Percentiles rank a stretch among this genome's conserved stretches.
Evolutionary conservation across 1,284 basidiomycete genomes (phyloP).

Genomic region (Ceratobasidium sp.): DNA sequence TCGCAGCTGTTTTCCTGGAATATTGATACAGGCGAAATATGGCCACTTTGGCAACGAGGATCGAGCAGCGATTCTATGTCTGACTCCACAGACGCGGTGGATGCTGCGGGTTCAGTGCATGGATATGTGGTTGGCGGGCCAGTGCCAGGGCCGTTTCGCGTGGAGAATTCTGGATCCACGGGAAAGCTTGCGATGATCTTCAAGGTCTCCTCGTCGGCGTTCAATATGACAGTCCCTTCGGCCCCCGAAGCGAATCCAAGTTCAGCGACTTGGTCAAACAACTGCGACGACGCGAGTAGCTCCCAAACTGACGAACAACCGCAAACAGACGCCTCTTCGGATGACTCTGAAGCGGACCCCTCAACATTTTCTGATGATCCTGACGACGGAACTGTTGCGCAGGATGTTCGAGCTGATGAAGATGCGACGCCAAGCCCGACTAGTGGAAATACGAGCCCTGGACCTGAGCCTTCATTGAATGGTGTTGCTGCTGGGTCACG

Average conservation of each 20-base stretch:
- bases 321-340: background rate
- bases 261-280: background rate
- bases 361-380: background rate
- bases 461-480: background rate
- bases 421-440: background rate
- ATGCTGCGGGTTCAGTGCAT: background rate
- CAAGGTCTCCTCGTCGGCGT: background rate
- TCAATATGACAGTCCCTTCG: background rate
- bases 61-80: background rate
- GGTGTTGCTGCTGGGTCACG: background rate
- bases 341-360: background rate
- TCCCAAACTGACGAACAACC: background rate
- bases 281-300: conserved; percentile 6
- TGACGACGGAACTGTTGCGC: background rate
- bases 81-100: background rate
- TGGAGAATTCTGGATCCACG: background rate
- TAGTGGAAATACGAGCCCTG: background rate
- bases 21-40: conserved; percentile 20
- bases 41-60: conserved; percentile 11
- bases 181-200: conserved; percentile 22
- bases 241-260: background rate
- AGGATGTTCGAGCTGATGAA: background rate
- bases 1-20: conserved; percentile 34
- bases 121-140: conserved; percentile 29
- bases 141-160: background rate